Percentiles rank a stretch among this genome's conserved stretches.
phyloP scores from a whole-genome alignment of 805 yeast species.

The Lachancea fermentati region DNA sequence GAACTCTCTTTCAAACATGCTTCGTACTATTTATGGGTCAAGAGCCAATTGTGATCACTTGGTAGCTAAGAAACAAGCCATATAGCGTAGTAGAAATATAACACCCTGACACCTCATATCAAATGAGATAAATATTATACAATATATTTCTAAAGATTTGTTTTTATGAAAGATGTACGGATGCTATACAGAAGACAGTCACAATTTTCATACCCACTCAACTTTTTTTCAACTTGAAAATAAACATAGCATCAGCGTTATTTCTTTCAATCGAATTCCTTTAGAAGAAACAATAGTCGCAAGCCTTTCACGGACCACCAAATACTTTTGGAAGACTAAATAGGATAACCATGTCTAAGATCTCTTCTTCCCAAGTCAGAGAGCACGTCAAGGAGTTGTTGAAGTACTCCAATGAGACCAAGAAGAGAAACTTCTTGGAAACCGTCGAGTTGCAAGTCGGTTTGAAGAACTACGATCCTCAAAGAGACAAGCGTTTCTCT shows the following conservation, averaged over 20 bases:
- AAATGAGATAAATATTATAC: no score
- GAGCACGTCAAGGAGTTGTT: conserved; percentile 91
- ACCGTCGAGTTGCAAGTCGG: conserved; percentile 99
- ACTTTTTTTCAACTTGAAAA: no score
- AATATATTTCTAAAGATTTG: no score
- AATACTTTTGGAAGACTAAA: conserved; percentile 71
- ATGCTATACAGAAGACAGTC: no score
- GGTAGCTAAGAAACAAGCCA: no score
- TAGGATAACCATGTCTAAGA: conserved; percentile 64
- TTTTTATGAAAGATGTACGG: no score
- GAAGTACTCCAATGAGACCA: conserved; percentile 85
- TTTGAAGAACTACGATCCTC: conserved; percentile 99
- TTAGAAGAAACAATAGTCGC: conserved; percentile 32
- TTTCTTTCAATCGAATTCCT: background rate
- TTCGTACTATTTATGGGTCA: no score
- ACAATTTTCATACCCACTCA: no score
- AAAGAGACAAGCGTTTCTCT: conserved; percentile 99
- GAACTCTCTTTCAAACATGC: no score
- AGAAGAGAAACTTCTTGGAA: conserved; percentile 99
- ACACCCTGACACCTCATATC: no score
- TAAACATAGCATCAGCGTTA: background rate
- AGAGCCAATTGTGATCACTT: no score
- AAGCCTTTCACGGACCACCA: conserved; percentile 48
- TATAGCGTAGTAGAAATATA: no score
- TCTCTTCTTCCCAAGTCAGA: conserved; percentile 90